A percentile compares a stretch with the other conserved stretches of the same genome.
Evolutionary conservation across 352 stramenopile genomes (phyloP).

Genomic region (Phytophthora aleatoria): DNA sequence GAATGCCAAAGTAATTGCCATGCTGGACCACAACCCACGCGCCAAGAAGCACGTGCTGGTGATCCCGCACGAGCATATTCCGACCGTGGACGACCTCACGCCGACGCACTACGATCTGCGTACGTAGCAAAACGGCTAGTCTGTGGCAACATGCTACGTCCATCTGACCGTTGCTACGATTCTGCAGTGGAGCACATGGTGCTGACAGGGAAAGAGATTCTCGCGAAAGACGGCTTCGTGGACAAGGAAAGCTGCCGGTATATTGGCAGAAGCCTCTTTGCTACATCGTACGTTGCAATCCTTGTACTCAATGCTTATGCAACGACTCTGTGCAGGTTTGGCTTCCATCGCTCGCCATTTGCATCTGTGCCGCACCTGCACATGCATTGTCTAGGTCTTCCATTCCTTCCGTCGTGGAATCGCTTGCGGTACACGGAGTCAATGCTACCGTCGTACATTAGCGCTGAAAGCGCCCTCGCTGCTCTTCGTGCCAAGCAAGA

Average conservation of each 20-base stretch:
- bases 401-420: slow-evolving; percentile 70
- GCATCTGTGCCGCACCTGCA: slow-evolving; percentile 76
- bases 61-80: slow-evolving; percentile 67
- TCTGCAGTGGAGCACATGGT: slow-evolving; percentile 64
- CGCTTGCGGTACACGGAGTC: slow-evolving; percentile 60
- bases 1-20: slow-evolving; percentile 66
- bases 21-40: slow-evolving; percentile 62
- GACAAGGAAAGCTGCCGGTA: slow-evolving; percentile 40
- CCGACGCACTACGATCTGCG: slow-evolving; percentile 43
- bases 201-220: slow-evolving; percentile 49
- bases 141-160: not conserved
- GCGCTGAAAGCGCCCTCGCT: slow-evolving; percentile 48
- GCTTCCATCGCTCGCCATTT: slow-evolving; percentile 76
- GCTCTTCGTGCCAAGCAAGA: slow-evolving; percentile 31
- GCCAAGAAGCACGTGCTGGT: slow-evolving; percentile 64
- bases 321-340: slow-evolving; percentile 41
- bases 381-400: slow-evolving; percentile 70
- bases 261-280: slow-evolving; percentile 1
- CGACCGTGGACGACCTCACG: slow-evolving; percentile 53
- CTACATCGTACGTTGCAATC: not conserved
- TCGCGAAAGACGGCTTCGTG: slow-evolving; percentile 50
- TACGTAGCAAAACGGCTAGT: slow-evolving; percentile 23
- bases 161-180: slow-evolving; percentile 6
- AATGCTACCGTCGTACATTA: slow-evolving; percentile 62
- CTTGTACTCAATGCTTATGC: slow-evolving; percentile 1